These are phyloP conservation scores for Diaporthe sp. DNA, from an alignment of 2,329 filamentous ascomycete genomes.

Conservation along the genomic window DNA sequence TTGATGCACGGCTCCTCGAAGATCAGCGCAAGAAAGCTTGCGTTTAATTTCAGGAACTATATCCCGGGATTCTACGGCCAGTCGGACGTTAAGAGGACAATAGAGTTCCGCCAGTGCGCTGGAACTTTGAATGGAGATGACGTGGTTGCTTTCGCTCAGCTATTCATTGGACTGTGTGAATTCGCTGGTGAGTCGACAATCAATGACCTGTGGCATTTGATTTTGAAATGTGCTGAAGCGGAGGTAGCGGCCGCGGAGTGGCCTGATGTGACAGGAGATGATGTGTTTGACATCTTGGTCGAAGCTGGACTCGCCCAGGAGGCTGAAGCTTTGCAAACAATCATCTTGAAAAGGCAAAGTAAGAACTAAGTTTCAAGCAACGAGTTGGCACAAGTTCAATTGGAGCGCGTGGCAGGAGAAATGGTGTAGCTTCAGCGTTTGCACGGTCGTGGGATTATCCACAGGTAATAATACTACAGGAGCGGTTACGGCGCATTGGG, in stretches of 20 bases:
- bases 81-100: neutral
- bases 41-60: conserved; percentile 10
- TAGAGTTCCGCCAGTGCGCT: conserved; percentile 20
- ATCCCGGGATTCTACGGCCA: neutral
- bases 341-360: neutral
- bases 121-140: neutral
- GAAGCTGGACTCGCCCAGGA: neutral
- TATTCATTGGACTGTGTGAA: conserved; percentile 1
- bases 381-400: neutral
- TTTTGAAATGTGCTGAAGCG: conserved; percentile 5
- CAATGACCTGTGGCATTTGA: neutral
- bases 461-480: too few species aligned
- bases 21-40: neutral
- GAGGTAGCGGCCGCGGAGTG: neutral
- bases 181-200: neutral
- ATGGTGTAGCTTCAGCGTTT: neutral
- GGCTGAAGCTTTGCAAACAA: neutral
- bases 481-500: neutral
- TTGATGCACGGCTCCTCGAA: neutral
- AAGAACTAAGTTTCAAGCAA: neutral
- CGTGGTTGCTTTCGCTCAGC: neutral
- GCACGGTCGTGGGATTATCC: too few species aligned
- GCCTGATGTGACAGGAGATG: neutral
- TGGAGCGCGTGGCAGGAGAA: neutral
- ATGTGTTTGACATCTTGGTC: conserved; percentile 8